These are phyloP conservation scores for Dryadomyces quercivorus DNA, from an alignment of 2,329 filamentous ascomycete genomes.

Conservation along the genomic window DNA sequence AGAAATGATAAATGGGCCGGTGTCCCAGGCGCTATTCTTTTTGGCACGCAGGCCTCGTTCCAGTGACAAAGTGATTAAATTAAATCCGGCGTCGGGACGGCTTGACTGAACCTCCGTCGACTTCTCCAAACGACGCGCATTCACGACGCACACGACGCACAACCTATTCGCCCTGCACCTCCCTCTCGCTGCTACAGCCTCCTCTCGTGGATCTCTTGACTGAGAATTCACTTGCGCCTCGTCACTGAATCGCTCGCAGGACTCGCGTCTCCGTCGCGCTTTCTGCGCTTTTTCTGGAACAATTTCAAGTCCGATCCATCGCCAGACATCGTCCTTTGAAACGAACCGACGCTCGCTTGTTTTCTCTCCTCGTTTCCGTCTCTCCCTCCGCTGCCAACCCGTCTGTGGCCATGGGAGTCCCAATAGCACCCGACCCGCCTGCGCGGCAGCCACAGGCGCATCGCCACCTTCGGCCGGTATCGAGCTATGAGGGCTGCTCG, in stretches of 20 bases:
- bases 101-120: background rate
- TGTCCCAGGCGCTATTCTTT: background rate
- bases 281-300: no score
- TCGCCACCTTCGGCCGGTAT: constrained; percentile 40
- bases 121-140: background rate
- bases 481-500: constrained; percentile 73
- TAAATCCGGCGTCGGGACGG: background rate
- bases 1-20: background rate
- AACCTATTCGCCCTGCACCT: background rate
- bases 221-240: background rate
- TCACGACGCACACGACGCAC: background rate
- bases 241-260: no score
- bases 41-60: background rate
- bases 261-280: no score
- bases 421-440: constrained; percentile 1
- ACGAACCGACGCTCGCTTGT: background rate
- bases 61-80: background rate
- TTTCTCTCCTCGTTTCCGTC: background rate
- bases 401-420: background rate
- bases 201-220: background rate
- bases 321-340: background rate
- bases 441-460: constrained; percentile 22
- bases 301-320: no score
- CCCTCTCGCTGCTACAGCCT: background rate
- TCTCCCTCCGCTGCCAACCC: background rate